A percentile compares a stretch with the other conserved stretches of the same genome.
These are phyloP conservation scores for Fusarium chaquense DNA, from an alignment of 2,329 filamentous ascomycete species.

Conservation along the genomic window DNA sequence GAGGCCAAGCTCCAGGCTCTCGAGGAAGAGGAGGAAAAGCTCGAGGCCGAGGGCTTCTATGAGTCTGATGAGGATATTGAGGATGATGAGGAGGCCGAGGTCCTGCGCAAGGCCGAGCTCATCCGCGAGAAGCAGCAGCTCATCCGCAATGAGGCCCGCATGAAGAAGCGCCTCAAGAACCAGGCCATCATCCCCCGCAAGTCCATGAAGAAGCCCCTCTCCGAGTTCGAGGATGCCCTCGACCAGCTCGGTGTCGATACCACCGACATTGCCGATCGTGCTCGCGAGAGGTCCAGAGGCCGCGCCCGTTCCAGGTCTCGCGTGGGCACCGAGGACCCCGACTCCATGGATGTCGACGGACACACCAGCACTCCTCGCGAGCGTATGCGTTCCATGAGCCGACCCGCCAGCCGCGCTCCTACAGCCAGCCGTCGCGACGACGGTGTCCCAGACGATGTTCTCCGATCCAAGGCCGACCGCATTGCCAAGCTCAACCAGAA, in stretches of 20 bases:
- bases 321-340: constrained; percentile 71
- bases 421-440: constrained; percentile 76
- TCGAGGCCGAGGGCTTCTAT: constrained; percentile 94
- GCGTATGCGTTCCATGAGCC: constrained; percentile 79
- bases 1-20: constrained; percentile 90
- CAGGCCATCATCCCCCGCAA: constrained; percentile 90
- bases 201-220: constrained; percentile 82
- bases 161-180: constrained; percentile 98
- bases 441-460: constrained; percentile 76
- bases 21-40: constrained; percentile 94
- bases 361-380: constrained; percentile 58
- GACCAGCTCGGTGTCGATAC: constrained; percentile 89
- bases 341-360: constrained; percentile 80
- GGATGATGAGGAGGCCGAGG: constrained; percentile 88
- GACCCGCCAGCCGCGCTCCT: constrained; percentile 74
- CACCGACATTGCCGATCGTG: constrained; percentile 77
- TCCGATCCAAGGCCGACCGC: constrained; percentile 83
- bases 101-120: constrained; percentile 90
- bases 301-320: constrained; percentile 79
- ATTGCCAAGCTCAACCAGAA: constrained; percentile 92
- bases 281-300: constrained; percentile 70
- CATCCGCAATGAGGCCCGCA: constrained; percentile 93
- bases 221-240: constrained; percentile 87
- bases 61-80: constrained; percentile 85
- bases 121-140: constrained; percentile 95